Percentiles rank a stretch among this genome's conserved stretches.
phyloP scores from a whole-genome alignment of 148 eudicot species.

The Arctostaphylos glauca region DNA sequence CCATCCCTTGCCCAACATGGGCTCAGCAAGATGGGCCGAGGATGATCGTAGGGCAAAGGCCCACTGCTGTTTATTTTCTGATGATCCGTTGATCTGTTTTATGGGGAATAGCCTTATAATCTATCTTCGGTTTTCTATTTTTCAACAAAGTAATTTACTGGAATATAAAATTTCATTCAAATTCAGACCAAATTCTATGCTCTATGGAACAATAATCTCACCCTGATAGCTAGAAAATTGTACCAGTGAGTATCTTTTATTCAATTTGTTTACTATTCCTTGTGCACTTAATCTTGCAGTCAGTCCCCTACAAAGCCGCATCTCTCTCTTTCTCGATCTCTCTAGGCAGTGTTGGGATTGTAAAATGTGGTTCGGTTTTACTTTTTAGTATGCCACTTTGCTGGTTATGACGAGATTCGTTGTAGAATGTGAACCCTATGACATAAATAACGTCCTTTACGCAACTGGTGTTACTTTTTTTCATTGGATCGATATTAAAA shows the following conservation, averaged over 20 bases:
- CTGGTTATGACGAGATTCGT: too few relatives aligned
- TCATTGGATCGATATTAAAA: too few relatives aligned
- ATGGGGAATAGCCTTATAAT: background rate
- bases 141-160: background rate
- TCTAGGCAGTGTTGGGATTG: too few relatives aligned
- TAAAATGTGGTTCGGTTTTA: too few relatives aligned
- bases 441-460: too few relatives aligned
- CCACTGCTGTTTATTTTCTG: background rate
- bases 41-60: too few relatives aligned
- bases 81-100: background rate
- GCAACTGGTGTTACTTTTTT: too few relatives aligned
- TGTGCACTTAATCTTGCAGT: background rate
- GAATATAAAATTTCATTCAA: background rate
- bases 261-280: background rate
- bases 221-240: background rate
- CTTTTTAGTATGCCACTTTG: too few relatives aligned
- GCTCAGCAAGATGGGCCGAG: too few relatives aligned
- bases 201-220: background rate
- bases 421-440: too few relatives aligned
- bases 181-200: background rate
- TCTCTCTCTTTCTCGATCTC: too few relatives aligned
- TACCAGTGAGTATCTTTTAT: background rate
- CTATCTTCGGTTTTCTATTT: background rate
- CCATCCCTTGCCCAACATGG: too few relatives aligned
- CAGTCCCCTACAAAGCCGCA: background rate